Evolutionary conservation across 176 grass and related monocot species (phyloP), one percentile per base, ranked within the genome.

Genomic region (Miscanthus lutarioriparius): DNA sequence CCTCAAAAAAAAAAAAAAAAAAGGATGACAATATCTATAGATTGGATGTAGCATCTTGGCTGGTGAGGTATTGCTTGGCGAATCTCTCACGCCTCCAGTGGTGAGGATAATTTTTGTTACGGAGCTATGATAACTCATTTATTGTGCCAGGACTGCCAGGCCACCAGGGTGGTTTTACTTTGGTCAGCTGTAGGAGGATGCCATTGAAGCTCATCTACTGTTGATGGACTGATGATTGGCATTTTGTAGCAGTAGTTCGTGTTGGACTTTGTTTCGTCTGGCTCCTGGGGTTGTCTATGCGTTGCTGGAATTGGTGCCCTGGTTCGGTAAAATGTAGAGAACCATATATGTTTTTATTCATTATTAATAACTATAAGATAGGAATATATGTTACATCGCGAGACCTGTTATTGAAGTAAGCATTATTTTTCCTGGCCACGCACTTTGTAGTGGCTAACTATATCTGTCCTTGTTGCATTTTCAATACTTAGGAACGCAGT

Each of bases 301-400:
- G 22, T 85, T 27, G n/a, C 38, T 44, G 68, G 41, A 39, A 45
- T 82, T 82, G 47, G 72, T 61, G 47, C 26, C 27, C 84, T 70
- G 74, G 44, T 15, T 64, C 67, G 66, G 69, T 28, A 2, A 39
- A 74, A 53, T 81, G 77, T 86, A 86, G 85, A 81, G 76, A 80
- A 64, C 44, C 33, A 54, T 70, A 64, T 54, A 9, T n/a, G 14
- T 72, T 17, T 81, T 75, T 41, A 67, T 81, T 80, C 41, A 4
- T 75, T 23, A 7, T 67, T 62, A 56, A 15, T 27, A 58, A 59
- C 8, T 59, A 59, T 67, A 56, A 75, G 71, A 81, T 87, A 81
- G 44, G 16, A 81, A 75, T 81, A 64, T 87, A 65, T 56, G 25
- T 81, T 81, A 72, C 20, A 37, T 64, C 41, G n/a, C 5, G 26